Evolutionary conservation across 306 rosid genomes (phyloP).

Genomic region (Psophocarpus tetragonolobus): DNA sequence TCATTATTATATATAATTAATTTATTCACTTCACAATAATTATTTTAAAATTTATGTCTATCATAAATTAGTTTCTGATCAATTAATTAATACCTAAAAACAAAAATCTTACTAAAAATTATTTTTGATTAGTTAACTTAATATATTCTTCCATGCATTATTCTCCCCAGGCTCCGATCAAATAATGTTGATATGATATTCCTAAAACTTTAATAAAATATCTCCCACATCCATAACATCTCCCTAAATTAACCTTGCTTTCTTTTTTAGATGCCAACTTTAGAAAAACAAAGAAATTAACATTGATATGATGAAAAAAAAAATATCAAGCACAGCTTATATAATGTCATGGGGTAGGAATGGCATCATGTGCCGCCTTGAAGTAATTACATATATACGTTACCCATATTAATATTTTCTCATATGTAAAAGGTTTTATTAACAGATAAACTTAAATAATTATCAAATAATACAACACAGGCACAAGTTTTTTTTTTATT

Average conservation of each 20-base stretch:
- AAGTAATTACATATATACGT: not conserved
- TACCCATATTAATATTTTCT: not conserved
- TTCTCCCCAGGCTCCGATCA: not conserved
- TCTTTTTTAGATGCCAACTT: not conserved
- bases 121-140: no score
- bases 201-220: slow-evolving; percentile 13
- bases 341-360: not conserved
- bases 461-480: not conserved
- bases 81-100: no score
- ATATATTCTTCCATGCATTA: not conserved
- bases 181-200: not conserved
- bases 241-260: not conserved
- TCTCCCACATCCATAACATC: not conserved
- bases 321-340: not conserved
- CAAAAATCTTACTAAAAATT: no score
- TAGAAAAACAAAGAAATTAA: not conserved
- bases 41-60: no score
- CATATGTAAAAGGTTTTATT: not conserved
- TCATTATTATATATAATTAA: no score
- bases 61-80: no score
- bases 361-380: not conserved
- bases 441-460: not conserved
- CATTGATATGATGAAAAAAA: not conserved
- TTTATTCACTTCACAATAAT: not conserved
- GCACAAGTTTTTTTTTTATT: no score